Base-by-base conservation (phyloP, 163 green algal genomes). In the Prototheca cutis region DNA sequence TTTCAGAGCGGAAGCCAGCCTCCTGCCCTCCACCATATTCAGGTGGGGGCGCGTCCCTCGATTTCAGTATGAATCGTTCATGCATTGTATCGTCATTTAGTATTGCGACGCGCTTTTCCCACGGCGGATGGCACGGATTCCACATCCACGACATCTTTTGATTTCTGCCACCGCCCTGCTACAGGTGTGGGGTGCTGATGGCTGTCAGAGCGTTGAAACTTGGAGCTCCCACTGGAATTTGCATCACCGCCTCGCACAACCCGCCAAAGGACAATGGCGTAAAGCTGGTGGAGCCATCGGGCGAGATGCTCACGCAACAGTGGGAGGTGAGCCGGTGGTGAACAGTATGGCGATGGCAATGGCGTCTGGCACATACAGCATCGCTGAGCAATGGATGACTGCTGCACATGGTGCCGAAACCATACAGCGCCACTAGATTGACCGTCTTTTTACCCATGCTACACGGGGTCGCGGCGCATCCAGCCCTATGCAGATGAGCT, bases 171-270 rank as follows among this genome's bases (percentile, higher is more conserved):
- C 42, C 51, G 24, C 25, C 6, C 23, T 77, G 80, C n/a, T n/a
- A n/a, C 63, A 80, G 88, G 30, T 95, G 84, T 70, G 85, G 81
- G 30, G 68, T 91, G 27, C 62, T 95, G 19, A 84, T 93, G 58
- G 86, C 85, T 0, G 67, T 60, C 0, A 75, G 70, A 6, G 77
- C 65, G 0, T 48, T 86, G 8, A 62, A 78, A 40, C 63, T 68
- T 3, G 63, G 65, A 1, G 39, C 65, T 24, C 56, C 69, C 19
- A 92, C 81, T 28, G 91, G 91, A 17, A 59, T 98, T 19, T 88
- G 96, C 73, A 82, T 99, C 53, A 99, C 93, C 6, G 93, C 93
- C 31, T 95, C 84, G 1, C 93, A 99, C 78, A 99, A 99, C 68
- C 89, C 89, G 4, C 84, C 74, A 7, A 33, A 60, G 3, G 93